These are phyloP conservation scores for Bruguiera parviflora DNA, from an alignment of 345 rosid genomes.

Conservation along the genomic window DNA sequence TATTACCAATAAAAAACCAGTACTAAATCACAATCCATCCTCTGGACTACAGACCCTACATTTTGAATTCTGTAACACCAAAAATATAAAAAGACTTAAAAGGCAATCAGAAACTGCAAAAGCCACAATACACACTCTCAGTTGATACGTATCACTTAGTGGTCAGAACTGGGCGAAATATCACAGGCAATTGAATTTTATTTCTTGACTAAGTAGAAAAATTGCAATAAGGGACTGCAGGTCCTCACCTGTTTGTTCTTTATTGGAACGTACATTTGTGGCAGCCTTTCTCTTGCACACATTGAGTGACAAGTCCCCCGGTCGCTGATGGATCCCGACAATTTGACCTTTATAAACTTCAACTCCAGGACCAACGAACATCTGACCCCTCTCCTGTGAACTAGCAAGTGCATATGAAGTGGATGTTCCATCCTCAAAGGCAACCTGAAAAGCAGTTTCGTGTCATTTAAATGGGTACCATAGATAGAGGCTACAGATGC, in stretches of 20 bases:
- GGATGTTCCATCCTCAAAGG: constrained; percentile 84
- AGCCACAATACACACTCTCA: neutral
- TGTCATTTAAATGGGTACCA: neutral
- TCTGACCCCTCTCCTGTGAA: constrained; percentile 89
- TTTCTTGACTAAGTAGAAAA: neutral
- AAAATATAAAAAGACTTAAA: neutral
- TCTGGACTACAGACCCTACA: no score
- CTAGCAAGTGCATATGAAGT: constrained; percentile 83
- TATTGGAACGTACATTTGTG: constrained; percentile 86
- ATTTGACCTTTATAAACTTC: constrained; percentile 91
- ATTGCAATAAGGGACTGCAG: constrained; percentile 5
- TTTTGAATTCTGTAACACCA: no score
- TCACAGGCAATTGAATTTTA: neutral
- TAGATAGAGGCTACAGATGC: no score
- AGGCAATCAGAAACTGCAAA: neutral
- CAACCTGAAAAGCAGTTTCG: constrained; percentile 57
- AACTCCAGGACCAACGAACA: constrained; percentile 81
- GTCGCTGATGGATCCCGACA: constrained; percentile 89
- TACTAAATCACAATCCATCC: no score
- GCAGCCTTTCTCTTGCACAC: constrained; percentile 97
- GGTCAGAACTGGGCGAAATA: no score
- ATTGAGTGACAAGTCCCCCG: constrained; percentile 82
- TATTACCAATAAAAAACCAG: no score
- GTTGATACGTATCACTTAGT: no score
- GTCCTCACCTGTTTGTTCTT: constrained; percentile 68